These are phyloP conservation scores for Fusarium clavum DNA, from an alignment of 2,329 filamentous ascomycete genomes.

Conservation along the genomic window DNA sequence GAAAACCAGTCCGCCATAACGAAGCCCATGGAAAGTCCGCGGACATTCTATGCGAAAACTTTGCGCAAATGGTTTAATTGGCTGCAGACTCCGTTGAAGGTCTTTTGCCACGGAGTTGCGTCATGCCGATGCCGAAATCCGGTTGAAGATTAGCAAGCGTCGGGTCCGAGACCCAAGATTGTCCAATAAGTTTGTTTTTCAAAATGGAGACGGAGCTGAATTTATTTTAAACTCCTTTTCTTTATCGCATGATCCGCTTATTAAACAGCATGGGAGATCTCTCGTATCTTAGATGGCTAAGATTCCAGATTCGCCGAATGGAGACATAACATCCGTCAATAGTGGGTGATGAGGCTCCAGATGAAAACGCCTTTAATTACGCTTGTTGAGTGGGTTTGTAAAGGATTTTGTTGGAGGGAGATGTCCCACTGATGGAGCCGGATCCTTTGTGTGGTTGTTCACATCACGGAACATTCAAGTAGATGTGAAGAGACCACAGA, in stretches of 20 bases:
- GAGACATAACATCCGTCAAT: slow-evolving; percentile 14
- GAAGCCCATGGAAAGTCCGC: slow-evolving; percentile 14
- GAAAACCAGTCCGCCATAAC: neutral
- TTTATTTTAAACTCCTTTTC: slow-evolving; percentile 11
- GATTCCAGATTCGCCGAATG: slow-evolving; percentile 2
- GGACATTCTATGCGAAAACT: slow-evolving; percentile 2
- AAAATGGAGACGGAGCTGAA: slow-evolving; percentile 12
- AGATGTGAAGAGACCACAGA: too few species aligned
- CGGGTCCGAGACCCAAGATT: neutral
- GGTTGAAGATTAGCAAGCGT: slow-evolving; percentile 13
- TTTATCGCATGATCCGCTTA: slow-evolving; percentile 22
- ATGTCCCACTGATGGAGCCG: neutral
- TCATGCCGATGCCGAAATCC: slow-evolving; percentile 24
- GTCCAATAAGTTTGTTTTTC: neutral
- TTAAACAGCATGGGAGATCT: slow-evolving; percentile 24
- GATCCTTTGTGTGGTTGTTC: too few species aligned
- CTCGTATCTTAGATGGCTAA: slow-evolving; percentile 22
- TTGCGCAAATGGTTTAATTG: slow-evolving; percentile 7
- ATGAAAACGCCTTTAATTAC: neutral
- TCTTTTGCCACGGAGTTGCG: slow-evolving; percentile 17
- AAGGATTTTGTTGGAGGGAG: neutral
- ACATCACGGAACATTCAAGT: too few species aligned
- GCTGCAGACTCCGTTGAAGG: rapidly evolving
- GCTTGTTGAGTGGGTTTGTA: neutral
- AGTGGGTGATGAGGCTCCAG: neutral